Evolutionary conservation across 1,284 basidiomycete genomes (phyloP), one percentile per base, ranked within the genome.

Genomic region (Papiliotrema flavescens): DNA sequence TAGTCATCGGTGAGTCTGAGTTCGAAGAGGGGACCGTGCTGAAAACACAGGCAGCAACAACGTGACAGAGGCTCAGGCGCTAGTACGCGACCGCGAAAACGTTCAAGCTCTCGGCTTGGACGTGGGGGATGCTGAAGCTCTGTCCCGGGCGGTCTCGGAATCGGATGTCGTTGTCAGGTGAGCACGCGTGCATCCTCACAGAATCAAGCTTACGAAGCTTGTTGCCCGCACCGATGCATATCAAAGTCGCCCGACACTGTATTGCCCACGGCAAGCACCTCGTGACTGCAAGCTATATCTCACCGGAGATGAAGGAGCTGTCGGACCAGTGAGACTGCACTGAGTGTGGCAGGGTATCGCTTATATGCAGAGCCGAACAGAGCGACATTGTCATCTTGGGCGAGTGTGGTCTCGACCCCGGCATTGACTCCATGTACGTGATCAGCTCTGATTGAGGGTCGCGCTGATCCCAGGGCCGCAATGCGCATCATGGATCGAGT

Each of bases 401-500:
- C 66, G 94, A 97, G 76, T 91, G 96, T 46, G 93, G 93, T 1
- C 79, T 97, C 0, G 94, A 97, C 74, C 93, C 93, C 0, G 93
- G 93, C n/a, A 89, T 97, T 60, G 94, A 98, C 76, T 93, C 96
- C 14, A 75, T 75, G 73, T 66, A 44, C 47, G 62, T 51, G 2
- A 20, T 22, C 13, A 14, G 5, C 20, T 14, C 23, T 40, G 49
- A 9, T n/a, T n/a, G 37, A 22, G 37, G 24, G 23, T 26, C 17
- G 8, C 32, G 55, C 46, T 61, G 46, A 59, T 46, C 11, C 19
- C 69, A 87, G 88, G 72, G 91, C 89, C 20, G 92, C 93, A 0
- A 84, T 93, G 70, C 83, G 86, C 2, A 80, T 96, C 34, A 78
- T 94, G 34, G 78, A 81, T 51, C 76, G 79, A 47, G 72, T 90